Evolutionary conservation across 495 filamentous ascomycete genomes (phyloP), one percentile per base, ranked within the genome.

Genomic region (Penicillium robsamsonii): DNA sequence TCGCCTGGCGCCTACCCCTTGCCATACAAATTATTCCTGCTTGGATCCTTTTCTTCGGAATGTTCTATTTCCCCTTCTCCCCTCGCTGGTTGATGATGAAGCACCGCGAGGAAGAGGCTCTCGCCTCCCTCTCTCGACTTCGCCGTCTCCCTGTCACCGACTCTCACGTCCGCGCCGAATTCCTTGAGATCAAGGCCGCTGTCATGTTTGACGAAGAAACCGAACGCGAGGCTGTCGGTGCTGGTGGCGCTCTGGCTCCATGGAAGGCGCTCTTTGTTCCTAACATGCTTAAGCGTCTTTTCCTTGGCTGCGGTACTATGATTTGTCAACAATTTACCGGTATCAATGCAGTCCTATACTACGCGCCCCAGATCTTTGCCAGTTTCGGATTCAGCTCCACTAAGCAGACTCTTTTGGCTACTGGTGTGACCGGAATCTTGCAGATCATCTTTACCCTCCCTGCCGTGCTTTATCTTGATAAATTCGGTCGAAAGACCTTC

Each of bases 381-480:
- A 86, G 84, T 77, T 59, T 70, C 17, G 59, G 63, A 1, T 73
- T 65, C 25, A 67, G 68, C 1, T 83, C 83, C 13, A 78, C 85
- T 63, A 59, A 55, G 4, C 69, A 83, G 54, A 80, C 80, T 62
- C 74, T 87, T 50, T 76, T 85, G 31, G 81, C 80, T 2, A 85
- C 83, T 12, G 82, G 84, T 12, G 75, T 87, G 25, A 82, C 85
- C 55, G 87, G 86, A 66, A 85, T 84, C 6, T 66, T 87, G 12
- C 84, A 87, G 67, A 85, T 88, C 63, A 70, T 87, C 59, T 83
- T 82, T 60, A 87, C 84, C 0, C 69, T 77, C 12, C 66, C 83
- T 27, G 81, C 81, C 50, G 84, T 82, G 68, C 76, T 86, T 60
- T 85, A 82, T 70, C 84, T 88, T 62, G 86, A 89, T 60, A 76